phyloP scores from a whole-genome alignment of 2,329 filamentous ascomycete species.

The Fusarium poae region DNA sequence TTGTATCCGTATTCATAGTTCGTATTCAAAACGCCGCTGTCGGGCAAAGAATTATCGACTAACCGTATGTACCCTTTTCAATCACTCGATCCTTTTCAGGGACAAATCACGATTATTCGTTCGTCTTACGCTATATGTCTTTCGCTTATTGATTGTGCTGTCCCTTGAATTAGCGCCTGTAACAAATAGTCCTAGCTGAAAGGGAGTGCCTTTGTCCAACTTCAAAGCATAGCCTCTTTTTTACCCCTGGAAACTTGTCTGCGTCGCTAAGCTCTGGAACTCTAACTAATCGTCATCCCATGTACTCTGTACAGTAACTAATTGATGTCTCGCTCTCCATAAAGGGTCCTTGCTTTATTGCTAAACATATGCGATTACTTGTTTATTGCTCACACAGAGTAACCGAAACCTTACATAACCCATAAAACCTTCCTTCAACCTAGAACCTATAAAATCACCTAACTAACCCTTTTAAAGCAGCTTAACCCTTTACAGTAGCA shows the following conservation, averaged over 20 bases:
- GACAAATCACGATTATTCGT: constrained; percentile 4
- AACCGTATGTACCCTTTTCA: neutral
- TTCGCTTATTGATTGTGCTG: neutral
- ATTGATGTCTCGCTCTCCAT: neutral
- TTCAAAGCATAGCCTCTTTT: neutral
- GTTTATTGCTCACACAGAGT: too few relatives aligned
- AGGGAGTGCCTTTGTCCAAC: constrained; percentile 26
- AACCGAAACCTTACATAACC: too few relatives aligned
- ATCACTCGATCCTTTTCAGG: neutral
- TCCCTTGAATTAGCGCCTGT: neutral
- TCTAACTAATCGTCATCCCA: neutral
- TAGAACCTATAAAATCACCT: too few relatives aligned
- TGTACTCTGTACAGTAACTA: too few relatives aligned
- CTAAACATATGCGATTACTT: too few relatives aligned
- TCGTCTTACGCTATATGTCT: constrained; percentile 4
- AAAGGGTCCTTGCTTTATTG: constrained; percentile 5
- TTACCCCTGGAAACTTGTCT: constrained; percentile 14
- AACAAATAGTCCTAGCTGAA: constrained; percentile 11
- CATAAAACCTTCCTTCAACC: too few relatives aligned
- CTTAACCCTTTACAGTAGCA: too few relatives aligned
- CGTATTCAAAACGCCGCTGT: constrained; percentile 23
- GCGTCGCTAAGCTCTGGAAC: neutral
- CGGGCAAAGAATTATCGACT: constrained; percentile 1
- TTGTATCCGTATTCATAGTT: constrained; percentile 26
- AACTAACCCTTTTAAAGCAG: too few relatives aligned